Percentiles rank a stretch among this genome's conserved stretches.
Evolutionary conservation across 176 grass and related monocot species (phyloP).

Genomic region (Cenchrus purpureus): DNA sequence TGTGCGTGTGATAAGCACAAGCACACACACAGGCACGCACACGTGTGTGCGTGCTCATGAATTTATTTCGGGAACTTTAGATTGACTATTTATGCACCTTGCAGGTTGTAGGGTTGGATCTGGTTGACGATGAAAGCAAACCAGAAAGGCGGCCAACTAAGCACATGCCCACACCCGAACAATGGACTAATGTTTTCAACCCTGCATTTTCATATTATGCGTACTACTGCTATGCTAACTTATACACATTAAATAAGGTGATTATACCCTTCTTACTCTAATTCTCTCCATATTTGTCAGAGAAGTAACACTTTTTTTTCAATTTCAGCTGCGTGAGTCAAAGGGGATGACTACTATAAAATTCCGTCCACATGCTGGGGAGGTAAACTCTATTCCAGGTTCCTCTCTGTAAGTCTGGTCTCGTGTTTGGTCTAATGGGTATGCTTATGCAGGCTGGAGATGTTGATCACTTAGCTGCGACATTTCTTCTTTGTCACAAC

Average conservation of each 20-base stretch:
- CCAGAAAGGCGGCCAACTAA: constrained; percentile 97
- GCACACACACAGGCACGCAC: too few relatives aligned
- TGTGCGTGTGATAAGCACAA: neutral
- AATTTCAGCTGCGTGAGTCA: constrained; percentile 87
- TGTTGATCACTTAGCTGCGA: constrained; percentile 86
- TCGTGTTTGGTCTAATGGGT: constrained; percentile 41
- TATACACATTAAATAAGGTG: constrained; percentile 96
- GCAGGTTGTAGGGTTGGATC: constrained; percentile 95
- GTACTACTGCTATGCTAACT: constrained; percentile 98
- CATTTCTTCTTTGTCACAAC: constrained; percentile 87
- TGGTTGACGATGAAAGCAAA: constrained; percentile 99
- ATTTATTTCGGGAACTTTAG: constrained; percentile 1
- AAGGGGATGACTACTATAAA: constrained; percentile 99
- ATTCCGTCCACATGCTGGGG: constrained; percentile 95
- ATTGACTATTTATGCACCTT: constrained; percentile 8
- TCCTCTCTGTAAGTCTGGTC: constrained; percentile 29
- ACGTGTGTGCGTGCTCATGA: neutral
- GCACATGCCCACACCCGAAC: constrained; percentile 93
- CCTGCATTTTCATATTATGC: constrained; percentile 99
- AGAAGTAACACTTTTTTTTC: constrained; percentile 33
- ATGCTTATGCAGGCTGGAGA: constrained; percentile 77
- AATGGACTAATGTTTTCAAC: constrained; percentile 99
- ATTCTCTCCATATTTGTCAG: constrained; percentile 29
- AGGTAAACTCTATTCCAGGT: constrained; percentile 57
- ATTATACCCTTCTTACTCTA: constrained; percentile 6